Evolutionary conservation across 2,329 filamentous ascomycete species (phyloP).

Genomic region (Epichloe scottii): DNA sequence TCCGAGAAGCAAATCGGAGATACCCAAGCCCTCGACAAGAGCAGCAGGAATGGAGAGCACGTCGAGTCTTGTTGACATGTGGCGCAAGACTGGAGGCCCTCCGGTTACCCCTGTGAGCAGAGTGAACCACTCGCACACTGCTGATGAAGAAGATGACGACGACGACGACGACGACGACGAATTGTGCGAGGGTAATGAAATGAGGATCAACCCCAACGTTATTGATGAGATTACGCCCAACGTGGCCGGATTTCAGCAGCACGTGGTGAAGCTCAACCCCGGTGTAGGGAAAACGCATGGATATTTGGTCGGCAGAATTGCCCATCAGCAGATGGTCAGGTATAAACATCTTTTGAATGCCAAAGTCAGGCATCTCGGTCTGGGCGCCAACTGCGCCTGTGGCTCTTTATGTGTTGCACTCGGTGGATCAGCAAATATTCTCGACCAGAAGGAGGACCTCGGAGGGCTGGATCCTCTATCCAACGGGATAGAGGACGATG

Average conservation of each 20-base stretch:
- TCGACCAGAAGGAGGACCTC: slow-evolving; percentile 47
- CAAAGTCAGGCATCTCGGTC: slow-evolving; percentile 56
- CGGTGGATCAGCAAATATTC: slow-evolving; percentile 51
- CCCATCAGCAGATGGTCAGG: slow-evolving; percentile 64
- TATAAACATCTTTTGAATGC: slow-evolving; percentile 65
- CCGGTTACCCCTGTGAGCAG: slow-evolving; percentile 37
- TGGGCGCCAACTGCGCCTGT: slow-evolving; percentile 49
- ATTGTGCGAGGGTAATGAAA: slow-evolving; percentile 41
- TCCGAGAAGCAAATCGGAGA: slow-evolving; percentile 42
- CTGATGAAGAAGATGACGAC: slow-evolving; percentile 9
- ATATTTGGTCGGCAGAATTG: slow-evolving; percentile 68
- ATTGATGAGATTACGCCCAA: slow-evolving; percentile 61
- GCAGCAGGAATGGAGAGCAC: slow-evolving; percentile 21
- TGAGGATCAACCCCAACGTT: slow-evolving; percentile 49
- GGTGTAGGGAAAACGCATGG: slow-evolving; percentile 40
- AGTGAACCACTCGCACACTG: slow-evolving; percentile 7
- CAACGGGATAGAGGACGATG: slow-evolving; percentile 41
- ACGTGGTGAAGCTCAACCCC: slow-evolving; percentile 66
- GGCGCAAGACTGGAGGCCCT: slow-evolving; percentile 40
- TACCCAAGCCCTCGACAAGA: slow-evolving; percentile 25
- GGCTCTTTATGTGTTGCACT: slow-evolving; percentile 50
- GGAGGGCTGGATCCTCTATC: slow-evolving; percentile 45
- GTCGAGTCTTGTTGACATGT: slow-evolving; percentile 35
- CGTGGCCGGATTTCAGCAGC: slow-evolving; percentile 61
- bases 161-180: slow-evolving; percentile 48